Conservation (phyloP, 2,329 filamentous ascomycete species). For the Lomentospora prolificans region DNA sequence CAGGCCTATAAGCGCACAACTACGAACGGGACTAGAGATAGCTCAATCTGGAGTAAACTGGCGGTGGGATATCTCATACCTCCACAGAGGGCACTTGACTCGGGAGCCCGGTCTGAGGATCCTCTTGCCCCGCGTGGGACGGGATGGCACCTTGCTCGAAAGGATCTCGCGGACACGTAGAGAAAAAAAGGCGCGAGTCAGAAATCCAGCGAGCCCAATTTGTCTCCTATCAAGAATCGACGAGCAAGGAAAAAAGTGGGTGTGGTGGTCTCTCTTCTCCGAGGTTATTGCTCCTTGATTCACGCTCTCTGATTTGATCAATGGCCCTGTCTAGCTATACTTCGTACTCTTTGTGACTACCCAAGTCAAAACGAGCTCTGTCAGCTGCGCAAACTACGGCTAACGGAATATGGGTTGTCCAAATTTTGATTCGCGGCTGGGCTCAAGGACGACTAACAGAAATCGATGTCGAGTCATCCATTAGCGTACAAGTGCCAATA, state of each 20-base stretch:
- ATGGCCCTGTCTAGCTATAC: neutral
- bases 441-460: neutral
- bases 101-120: too few relatives aligned
- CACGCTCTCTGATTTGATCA: neutral
- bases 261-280: neutral
- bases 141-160: too few relatives aligned
- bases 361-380: neutral
- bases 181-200: too few relatives aligned
- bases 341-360: neutral
- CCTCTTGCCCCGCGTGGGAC: too few relatives aligned
- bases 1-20: neutral
- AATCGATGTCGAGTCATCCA: neutral
- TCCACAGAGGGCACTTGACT: too few relatives aligned
- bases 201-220: too few relatives aligned
- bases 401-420: neutral
- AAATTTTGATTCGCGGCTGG: neutral
- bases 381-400: neutral
- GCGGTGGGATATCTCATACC: too few relatives aligned
- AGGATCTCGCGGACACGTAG: too few relatives aligned
- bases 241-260: neutral
- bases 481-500: neutral
- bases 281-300: neutral
- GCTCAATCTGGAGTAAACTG: neutral
- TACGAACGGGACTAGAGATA: neutral
- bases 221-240: too few relatives aligned